Conservation (phyloP, 352 stramenopile genomes). For the Phytophthora europaea region DNA sequence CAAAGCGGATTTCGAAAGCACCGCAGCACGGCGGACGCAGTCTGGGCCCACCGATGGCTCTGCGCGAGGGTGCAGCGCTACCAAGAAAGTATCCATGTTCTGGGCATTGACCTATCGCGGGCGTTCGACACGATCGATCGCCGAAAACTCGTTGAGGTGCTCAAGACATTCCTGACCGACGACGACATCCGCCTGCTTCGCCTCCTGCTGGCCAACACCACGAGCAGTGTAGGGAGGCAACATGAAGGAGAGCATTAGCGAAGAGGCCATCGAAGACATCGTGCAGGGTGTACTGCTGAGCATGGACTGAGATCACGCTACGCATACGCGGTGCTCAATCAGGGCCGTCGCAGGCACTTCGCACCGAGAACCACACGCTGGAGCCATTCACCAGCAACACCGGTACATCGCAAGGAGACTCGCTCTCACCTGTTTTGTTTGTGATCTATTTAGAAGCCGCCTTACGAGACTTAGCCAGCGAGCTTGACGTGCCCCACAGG, state of each 20-base stretch:
- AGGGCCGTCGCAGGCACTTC: constrained; percentile 1
- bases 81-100: background rate
- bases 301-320: too few relatives aligned
- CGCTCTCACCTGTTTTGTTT: constrained; percentile 15
- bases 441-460: constrained; percentile 14
- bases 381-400: background rate
- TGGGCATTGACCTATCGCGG: constrained; percentile 12
- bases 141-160: constrained; percentile 5
- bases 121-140: constrained; percentile 19
- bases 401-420: constrained; percentile 14
- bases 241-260: too few relatives aligned
- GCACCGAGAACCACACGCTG: background rate
- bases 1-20: background rate
- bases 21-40: constrained; percentile 6
- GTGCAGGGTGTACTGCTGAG: too few relatives aligned
- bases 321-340: too few relatives aligned
- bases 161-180: constrained; percentile 9
- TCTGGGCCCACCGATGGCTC: constrained; percentile 9
- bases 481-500: too few relatives aligned
- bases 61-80: background rate
- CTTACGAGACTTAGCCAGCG: constrained; percentile 2
- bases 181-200: constrained; percentile 10
- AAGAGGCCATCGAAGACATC: too few relatives aligned
- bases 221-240: too few relatives aligned
- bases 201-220: constrained; percentile 8